phyloP scores from a whole-genome alignment of 768 basidiomycete species.

The Boletus patriciae region DNA sequence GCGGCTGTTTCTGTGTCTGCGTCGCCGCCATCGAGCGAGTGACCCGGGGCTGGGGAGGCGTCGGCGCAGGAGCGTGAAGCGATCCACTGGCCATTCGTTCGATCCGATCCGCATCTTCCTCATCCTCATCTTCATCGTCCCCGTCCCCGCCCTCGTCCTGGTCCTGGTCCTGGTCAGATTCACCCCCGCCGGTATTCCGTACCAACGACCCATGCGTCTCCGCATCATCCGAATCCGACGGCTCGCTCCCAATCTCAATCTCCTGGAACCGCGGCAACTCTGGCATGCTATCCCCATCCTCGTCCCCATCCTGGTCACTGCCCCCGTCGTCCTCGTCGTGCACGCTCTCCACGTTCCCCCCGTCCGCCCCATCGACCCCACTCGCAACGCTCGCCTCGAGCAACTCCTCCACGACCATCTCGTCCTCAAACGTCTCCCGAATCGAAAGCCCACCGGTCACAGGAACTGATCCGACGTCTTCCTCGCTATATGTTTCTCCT shows the following conservation, averaged over 20 bases:
- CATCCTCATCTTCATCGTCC: neutral
- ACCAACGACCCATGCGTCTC: conserved; percentile 26
- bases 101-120: conserved; percentile 13
- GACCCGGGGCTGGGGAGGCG: neutral
- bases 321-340: neutral
- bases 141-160: too few species aligned
- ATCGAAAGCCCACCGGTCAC: neutral
- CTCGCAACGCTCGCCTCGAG: conserved; percentile 9
- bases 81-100: conserved; percentile 13
- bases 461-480: neutral
- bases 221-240: conserved; percentile 31
- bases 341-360: neutral
- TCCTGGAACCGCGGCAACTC: conserved; percentile 14
- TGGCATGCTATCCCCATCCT: neutral
- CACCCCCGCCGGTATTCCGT: neutral
- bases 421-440: conserved; percentile 20
- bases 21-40: conserved; percentile 11
- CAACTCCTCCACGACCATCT: conserved; percentile 25
- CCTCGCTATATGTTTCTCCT: neutral
- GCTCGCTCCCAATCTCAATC: conserved; percentile 3
- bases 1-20: neutral
- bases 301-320: too few species aligned
- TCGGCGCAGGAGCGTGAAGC: neutral
- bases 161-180: neutral
- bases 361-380: neutral